These are phyloP conservation scores for Apiospora marii DNA, from an alignment of 2,329 filamentous ascomycete genomes.

Conservation along the genomic window DNA sequence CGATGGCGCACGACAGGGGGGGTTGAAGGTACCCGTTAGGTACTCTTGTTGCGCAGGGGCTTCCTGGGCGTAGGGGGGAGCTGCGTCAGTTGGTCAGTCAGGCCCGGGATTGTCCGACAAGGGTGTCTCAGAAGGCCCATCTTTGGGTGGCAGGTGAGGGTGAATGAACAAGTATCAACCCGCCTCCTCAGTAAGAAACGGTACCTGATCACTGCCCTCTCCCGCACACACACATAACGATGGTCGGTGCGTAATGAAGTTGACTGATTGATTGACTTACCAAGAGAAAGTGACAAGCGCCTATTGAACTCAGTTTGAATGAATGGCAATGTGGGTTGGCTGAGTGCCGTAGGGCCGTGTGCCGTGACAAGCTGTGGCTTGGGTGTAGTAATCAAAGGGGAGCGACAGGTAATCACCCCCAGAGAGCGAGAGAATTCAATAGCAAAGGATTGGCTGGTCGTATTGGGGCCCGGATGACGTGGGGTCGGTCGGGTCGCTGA, in stretches of 20 bases:
- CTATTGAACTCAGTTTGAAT: constrained; percentile 21
- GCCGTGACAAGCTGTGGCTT: constrained; percentile 14
- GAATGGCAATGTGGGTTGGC: constrained; percentile 1
- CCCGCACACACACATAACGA: background rate
- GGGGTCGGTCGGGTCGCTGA: constrained; percentile 9
- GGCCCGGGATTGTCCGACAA: constrained; percentile 17
- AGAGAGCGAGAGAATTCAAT: background rate
- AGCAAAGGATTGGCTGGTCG: background rate
- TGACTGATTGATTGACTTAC: constrained; percentile 21
- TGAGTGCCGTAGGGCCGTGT: constrained; percentile 10
- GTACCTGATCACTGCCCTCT: background rate
- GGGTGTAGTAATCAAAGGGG: background rate
- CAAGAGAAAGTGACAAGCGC: constrained; percentile 12
- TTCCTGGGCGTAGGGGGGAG: constrained; percentile 14
- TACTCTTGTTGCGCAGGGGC: constrained; percentile 21
- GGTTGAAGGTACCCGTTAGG: background rate
- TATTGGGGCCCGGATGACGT: background rate
- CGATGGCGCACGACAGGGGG: constrained; percentile 19
- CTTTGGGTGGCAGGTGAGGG: constrained; percentile 19
- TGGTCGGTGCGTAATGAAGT: constrained; percentile 15
- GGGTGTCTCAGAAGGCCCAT: constrained; percentile 21
- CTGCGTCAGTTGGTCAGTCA: constrained; percentile 23
- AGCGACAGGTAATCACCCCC: constrained; percentile 6
- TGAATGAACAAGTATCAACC: constrained; percentile 12
- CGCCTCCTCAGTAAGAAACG: constrained; percentile 10